Base-by-base conservation (phyloP, 805 yeast genomes). In the Kregervanrija pseudodelftensis region DNA sequence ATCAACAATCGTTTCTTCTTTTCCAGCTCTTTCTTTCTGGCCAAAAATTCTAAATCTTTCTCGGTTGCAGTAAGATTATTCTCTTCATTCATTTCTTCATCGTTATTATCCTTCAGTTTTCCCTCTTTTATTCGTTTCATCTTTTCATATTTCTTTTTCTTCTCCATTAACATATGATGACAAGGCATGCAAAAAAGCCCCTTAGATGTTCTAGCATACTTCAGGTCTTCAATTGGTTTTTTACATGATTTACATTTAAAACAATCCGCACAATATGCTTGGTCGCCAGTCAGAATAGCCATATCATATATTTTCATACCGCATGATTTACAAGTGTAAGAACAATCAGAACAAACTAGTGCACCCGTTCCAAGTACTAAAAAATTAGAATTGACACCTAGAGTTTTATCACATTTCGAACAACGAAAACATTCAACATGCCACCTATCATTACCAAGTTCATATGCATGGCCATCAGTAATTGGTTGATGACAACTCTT, bases 381-480 rank as follows among this genome's bases (percentile, higher is more conserved):
- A 63, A 93, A 87, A 63, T 90, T 90, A 17, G 95, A 82, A 56
- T 88, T 84, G 50, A 95, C 85, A 22, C 95, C 95, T 44, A 93
- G 68, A 33, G 81, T 75, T 54, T 78, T 74, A 33, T 76, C 70
- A 64, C 99, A 93, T 53, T 83, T 83, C 44, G 95, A 84, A 65
- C 99, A 93, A 39, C 80, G 74, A 66, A 93, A 93, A 65, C 99
- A 93, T 50, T 84, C 76, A 45, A 88, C 84, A 63, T 93, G 99
- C 99, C 99, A 93, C 51, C 96, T 78, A 59, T 88, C 91, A 28
- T 85, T 95, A 17, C 96, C 96, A 41, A 91, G 70, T 61, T 91
- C 98, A 60, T 88, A 93, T 3, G 98, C 98, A 52, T 90, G 95
- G 31, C 96, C 96, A 56, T 87, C 95, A 14, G 76, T 76, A 40